Evolutionary conservation across 1,139 yeast genomes (phyloP).

Genomic region (Kodamaea sp.): DNA sequence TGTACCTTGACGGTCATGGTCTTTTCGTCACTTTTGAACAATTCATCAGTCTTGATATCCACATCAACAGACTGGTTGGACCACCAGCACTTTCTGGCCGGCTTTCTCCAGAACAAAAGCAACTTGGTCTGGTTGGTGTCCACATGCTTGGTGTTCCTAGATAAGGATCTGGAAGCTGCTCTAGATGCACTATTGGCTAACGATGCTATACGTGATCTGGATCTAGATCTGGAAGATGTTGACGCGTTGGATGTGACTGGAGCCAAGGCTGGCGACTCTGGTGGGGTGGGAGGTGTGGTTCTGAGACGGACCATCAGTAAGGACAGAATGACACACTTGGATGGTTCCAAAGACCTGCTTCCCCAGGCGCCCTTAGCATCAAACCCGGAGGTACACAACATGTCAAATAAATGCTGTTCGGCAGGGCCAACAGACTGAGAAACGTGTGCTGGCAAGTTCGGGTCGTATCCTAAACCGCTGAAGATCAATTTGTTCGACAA

Average conservation of each 20-base stretch:
- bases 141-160: conserved; percentile 39
- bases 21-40: conserved; percentile 25
- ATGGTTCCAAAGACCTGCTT: conserved; percentile 79
- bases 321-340: conserved; percentile 82
- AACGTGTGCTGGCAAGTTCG: conserved; percentile 23
- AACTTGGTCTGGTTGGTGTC: conserved; percentile 63
- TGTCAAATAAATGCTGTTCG: conserved; percentile 90
- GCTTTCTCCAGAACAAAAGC: conserved; percentile 93
- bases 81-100: conserved; percentile 99
- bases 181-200: conserved; percentile 45
- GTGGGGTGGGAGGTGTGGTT: conserved; percentile 33
- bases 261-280: conserved; percentile 45
- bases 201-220: conserved; percentile 42
- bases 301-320: conserved; percentile 73
- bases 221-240: conserved; percentile 44
- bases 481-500: conserved; percentile 63
- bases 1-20: conserved; percentile 53
- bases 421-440: conserved; percentile 77
- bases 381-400: conserved; percentile 93
- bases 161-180: conserved; percentile 57
- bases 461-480: conserved; percentile 62
- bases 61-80: conserved; percentile 64
- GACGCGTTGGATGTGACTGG: conserved; percentile 44
- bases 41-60: conserved; percentile 33
- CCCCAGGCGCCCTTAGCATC: conserved; percentile 78